phyloP scores from a whole-genome alignment of 2,329 filamentous ascomycete species.

The Keithomyces neogunnii region DNA sequence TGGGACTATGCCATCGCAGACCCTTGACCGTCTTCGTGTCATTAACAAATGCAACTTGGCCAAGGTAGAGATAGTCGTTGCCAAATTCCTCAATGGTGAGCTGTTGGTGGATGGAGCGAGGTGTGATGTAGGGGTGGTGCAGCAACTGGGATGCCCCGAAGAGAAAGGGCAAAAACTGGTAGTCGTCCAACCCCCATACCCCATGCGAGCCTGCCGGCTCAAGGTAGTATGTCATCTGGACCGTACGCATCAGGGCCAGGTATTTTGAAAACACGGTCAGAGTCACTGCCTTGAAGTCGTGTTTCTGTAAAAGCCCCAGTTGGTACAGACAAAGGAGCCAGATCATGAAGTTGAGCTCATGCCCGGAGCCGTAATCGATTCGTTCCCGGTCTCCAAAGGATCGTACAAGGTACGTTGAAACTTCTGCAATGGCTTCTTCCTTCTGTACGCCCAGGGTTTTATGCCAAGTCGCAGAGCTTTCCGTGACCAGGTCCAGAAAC shows the following conservation, averaged over 20 bases:
- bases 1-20: constrained; percentile 90
- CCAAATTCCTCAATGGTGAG: constrained; percentile 81
- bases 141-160: constrained; percentile 88
- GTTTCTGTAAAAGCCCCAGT: constrained; percentile 51
- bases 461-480: constrained; percentile 55
- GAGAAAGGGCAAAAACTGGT: constrained; percentile 92
- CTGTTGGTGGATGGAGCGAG: constrained; percentile 75
- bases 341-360: constrained; percentile 94
- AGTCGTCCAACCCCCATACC: constrained; percentile 96
- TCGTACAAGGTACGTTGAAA: constrained; percentile 71
- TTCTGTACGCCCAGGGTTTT: constrained; percentile 44
- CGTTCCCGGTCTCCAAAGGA: constrained; percentile 79
- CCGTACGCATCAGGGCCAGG: constrained; percentile 72
- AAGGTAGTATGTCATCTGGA: constrained; percentile 91
- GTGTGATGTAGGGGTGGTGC: constrained; percentile 73
- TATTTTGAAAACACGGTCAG: constrained; percentile 77
- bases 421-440: constrained; percentile 54
- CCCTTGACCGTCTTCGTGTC: constrained; percentile 93
- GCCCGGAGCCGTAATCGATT: constrained; percentile 95
- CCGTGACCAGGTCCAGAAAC: constrained; percentile 63
- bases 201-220: constrained; percentile 95
- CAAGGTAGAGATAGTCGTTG: constrained; percentile 78
- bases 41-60: constrained; percentile 91
- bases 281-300: constrained; percentile 66
- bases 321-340: constrained; percentile 95